Base-by-base conservation (phyloP, 169 alveolate species). In the Neospora caninum region DNA sequence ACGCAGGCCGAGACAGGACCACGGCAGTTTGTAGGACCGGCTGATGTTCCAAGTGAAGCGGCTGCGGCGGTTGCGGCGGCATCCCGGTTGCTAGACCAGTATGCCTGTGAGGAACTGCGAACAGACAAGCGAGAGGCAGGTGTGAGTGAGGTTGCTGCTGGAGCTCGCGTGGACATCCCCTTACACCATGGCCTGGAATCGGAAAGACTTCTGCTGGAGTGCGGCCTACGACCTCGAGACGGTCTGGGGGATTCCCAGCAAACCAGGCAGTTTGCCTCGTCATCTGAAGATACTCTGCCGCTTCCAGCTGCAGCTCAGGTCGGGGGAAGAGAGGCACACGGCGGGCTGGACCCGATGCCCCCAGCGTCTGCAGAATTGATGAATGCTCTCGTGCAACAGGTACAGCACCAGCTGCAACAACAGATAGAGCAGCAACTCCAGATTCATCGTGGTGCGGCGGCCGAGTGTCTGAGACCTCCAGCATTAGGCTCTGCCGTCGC, bases 311-410 rank as follows among this genome's bases (percentile, higher is more conserved):
- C 31, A 0, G 18, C 42, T 34, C 83, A 70, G 27, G 34, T n/a
- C 18, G 64, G 18, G 18, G 64, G 18, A 18, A 53, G 27, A 7
- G 64, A 18, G 27, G 64, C 7, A 18, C 64, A 18, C 18, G 73
- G n/a, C 4, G 73, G 34, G 31, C 73, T 0, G 4, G 34, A 16
- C n/a, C 7, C 1, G 31, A 27, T 64, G 16, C 25, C 20, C 7
- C n/a, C 73, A 22, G 73, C 7, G 16, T 64, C 73, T 27, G 25
- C 73, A 22, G 86, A 20, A 10, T 20, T 29, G 45, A 29, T 78
- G 86, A 78, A n/a, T n/a, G 86, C 86, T 29, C 86, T 78, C 45
- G 86, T 78, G 6, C 82, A 69, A 38, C 86, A 78, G 86, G 43
- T 78, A 0, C 39, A 16, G 39, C 39, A 16, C 31, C 86, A n/a